Evolutionary conservation across 176 grass and related monocot species (phyloP), one percentile per base, ranked within the genome.

Genomic region (Elymus sibiricus): DNA sequence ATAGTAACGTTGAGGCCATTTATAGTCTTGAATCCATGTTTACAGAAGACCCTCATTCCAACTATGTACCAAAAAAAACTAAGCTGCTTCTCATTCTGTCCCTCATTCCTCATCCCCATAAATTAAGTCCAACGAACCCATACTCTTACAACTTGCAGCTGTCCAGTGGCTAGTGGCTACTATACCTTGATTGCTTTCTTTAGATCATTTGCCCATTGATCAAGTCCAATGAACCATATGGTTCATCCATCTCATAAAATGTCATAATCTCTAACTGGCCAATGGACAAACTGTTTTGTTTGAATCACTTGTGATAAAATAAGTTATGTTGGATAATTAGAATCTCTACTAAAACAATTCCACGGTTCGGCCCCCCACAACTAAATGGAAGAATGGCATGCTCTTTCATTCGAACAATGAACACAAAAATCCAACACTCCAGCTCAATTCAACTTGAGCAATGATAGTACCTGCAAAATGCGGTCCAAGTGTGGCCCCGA

Each of bases 391-490:
- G 24, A 24, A 58, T 56, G 22, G 49, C 63, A 47, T 47, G 58
- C 22, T 59, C 25, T 22, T 68, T 75, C 6, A 28, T 82, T 7
- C 19, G 34, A 83, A 83, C 2, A 83, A 87, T 78, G 1, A 9
- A 64, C 38, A 34, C 28, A 1, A 25, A 32, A 44, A 65, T 42
- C 29, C 3, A 21, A 26, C 28, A 49, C 13, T 4, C 31, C 2
- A 66, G 43, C 63, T 53, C 37, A 60, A 64, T 35, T 6, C 15
- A 85, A 27, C 9, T 35, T 7, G 53, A 63, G 42, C 29, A 74
- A 83, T 3, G 24, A 79, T 69, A 49, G 64, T 89, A 95, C 92
- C 93, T 98, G 88, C 31, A 98, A 86, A 79, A 95, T 87, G 82
- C 88, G 70, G 77, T 98, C 89, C 43, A 98, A 78, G 63, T 87